Conservation (phyloP, 2,329 filamentous ascomycete species). For the Colletotrichum sp. region DNA sequence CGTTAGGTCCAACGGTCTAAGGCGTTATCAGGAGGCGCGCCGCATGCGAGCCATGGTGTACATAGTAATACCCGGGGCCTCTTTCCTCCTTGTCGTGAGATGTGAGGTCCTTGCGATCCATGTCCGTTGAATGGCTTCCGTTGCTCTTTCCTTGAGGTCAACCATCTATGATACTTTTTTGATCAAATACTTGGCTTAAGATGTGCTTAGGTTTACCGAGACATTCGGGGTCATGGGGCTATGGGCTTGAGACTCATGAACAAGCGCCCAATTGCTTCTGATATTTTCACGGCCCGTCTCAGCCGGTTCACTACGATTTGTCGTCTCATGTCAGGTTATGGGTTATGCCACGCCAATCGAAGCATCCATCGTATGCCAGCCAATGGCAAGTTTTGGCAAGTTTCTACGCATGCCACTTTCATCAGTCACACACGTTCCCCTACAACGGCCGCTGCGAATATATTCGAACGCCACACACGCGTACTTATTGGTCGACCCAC, state of each 20-base stretch:
- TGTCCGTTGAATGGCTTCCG: background rate
- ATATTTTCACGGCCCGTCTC: background rate
- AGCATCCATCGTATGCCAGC: background rate
- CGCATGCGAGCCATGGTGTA: background rate
- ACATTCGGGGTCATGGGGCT: background rate
- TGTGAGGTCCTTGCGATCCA: conserved; percentile 19
- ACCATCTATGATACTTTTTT: background rate
- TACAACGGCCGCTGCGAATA: background rate
- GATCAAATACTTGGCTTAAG: background rate
- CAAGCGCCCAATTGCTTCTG: background rate
- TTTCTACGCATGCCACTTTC: background rate
- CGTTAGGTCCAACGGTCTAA: background rate
- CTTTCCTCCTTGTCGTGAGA: conserved; percentile 19
- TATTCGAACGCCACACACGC: background rate
- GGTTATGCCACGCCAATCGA: background rate
- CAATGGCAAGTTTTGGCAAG: background rate
- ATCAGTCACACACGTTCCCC: background rate
- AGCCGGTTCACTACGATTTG: background rate
- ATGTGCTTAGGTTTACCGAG: background rate
- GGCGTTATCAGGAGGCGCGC: background rate
- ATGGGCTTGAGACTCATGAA: background rate
- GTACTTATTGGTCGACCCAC: background rate
- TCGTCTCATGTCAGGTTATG: background rate
- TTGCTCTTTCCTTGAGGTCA: background rate
- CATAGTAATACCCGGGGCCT: conserved; percentile 21